A percentile compares a stretch with the other conserved stretches of the same genome.
These are phyloP conservation scores for Penicillium sp. DNA, from an alignment of 2,329 filamentous ascomycete species.

Conservation along the genomic window DNA sequence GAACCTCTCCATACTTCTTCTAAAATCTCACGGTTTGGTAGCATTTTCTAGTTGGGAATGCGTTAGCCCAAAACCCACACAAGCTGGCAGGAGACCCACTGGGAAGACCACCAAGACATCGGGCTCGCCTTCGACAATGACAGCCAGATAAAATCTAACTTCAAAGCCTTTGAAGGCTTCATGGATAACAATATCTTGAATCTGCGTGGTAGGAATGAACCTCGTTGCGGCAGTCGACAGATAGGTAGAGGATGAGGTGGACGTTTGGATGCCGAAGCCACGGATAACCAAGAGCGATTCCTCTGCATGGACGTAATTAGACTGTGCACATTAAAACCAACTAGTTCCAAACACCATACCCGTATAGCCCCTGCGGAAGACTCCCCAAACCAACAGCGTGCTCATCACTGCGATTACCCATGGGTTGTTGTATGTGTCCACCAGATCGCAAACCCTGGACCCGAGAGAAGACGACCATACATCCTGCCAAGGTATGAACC, in stretches of 20 bases:
- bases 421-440: slow-evolving; percentile 43
- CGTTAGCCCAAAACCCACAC: slow-evolving; percentile 4
- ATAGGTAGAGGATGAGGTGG: slow-evolving; percentile 66
- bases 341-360: slow-evolving; percentile 34
- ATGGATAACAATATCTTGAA: slow-evolving; percentile 90
- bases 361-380: slow-evolving; percentile 51
- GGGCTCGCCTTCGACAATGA: slow-evolving; percentile 85
- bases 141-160: slow-evolving; percentile 82
- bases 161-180: slow-evolving; percentile 93
- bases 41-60: slow-evolving; percentile 49
- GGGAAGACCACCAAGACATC: slow-evolving; percentile 96
- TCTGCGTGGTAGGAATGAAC: slow-evolving; percentile 86
- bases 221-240: slow-evolving; percentile 61
- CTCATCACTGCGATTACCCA: slow-evolving; percentile 41
- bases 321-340: not conserved
- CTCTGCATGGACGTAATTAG: slow-evolving; percentile 49
- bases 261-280: slow-evolving; percentile 87
- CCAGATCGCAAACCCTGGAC: slow-evolving; percentile 32
- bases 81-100: slow-evolving; percentile 39
- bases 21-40: slow-evolving; percentile 72
- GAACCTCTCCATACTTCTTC: slow-evolving; percentile 89
- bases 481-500: slow-evolving; percentile 27
- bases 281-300: slow-evolving; percentile 87
- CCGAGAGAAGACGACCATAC: slow-evolving; percentile 37
- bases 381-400: slow-evolving; percentile 42